Conservation (phyloP, 495 filamentous ascomycete species). For the Xylaria longipes region DNA sequence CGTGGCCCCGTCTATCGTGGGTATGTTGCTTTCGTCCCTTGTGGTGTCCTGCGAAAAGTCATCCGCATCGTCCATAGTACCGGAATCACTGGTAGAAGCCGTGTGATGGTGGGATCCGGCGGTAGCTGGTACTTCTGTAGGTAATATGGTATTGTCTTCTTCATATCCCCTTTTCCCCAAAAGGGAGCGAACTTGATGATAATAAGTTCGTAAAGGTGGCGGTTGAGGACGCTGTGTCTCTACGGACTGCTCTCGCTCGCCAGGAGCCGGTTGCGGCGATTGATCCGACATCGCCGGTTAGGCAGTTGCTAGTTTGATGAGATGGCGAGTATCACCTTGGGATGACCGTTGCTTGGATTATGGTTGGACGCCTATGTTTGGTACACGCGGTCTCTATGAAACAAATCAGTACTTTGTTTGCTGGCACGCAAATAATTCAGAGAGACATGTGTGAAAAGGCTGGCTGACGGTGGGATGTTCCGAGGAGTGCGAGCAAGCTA, state of each 20-base stretch:
- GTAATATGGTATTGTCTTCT: background rate
- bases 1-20: constrained; percentile 31
- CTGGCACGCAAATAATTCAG: background rate
- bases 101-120: background rate
- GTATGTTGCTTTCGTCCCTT: constrained; percentile 20
- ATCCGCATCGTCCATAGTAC: background rate
- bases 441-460: background rate
- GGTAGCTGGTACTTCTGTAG: background rate
- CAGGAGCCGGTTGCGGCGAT: background rate
- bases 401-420: background rate
- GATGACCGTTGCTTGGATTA: background rate
- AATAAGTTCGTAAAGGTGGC: constrained; percentile 17
- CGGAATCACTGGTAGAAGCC: background rate
- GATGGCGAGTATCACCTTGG: background rate
- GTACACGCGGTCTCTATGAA: background rate
- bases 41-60: background rate
- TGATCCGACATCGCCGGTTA: constrained; percentile 7
- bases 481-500: background rate
- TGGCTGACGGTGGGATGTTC: background rate
- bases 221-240: background rate
- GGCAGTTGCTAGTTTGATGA: background rate
- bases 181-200: constrained; percentile 9
- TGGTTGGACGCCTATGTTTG: background rate
- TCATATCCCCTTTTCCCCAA: constrained; percentile 15
- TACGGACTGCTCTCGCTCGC: constrained; percentile 1